Evolutionary conservation across 139 green algal genomes (phyloP).

Genomic region (Chlamydomonas sp.): DNA sequence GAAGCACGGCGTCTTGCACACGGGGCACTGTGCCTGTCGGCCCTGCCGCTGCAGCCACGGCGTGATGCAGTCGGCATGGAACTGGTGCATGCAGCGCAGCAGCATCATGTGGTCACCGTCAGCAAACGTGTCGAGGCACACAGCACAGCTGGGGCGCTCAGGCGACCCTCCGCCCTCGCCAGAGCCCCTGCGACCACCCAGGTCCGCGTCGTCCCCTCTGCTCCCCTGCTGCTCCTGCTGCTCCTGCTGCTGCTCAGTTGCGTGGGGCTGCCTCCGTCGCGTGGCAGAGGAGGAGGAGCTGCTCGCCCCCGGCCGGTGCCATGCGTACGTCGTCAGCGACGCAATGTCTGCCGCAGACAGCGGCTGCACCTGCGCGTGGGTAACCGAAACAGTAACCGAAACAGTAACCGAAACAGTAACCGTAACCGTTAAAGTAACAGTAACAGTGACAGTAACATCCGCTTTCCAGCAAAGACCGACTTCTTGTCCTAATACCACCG

Average conservation of each 20-base stretch:
- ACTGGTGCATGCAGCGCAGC: conserved; percentile 21
- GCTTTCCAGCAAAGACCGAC: no score
- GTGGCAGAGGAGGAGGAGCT: neutral
- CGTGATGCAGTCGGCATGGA: conserved; percentile 33
- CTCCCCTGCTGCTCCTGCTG: neutral
- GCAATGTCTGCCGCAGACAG: neutral
- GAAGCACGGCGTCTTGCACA: conserved; percentile 31
- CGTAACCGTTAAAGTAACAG: neutral
- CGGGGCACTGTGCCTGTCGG: conserved; percentile 21
- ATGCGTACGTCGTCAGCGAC: neutral
- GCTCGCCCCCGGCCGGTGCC: no score
- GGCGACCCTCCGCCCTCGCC: neutral
- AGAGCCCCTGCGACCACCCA: neutral
- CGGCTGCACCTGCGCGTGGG: neutral
- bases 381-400: neutral
- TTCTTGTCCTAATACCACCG: neutral
- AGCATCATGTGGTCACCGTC: conserved; percentile 16
- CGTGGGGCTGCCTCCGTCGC: neutral
- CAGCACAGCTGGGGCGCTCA: neutral
- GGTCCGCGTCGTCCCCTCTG: neutral
- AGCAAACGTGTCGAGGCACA: conserved; percentile 28
- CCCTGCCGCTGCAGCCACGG: conserved; percentile 22
- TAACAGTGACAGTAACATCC: neutral
- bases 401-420: neutral
- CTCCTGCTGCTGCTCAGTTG: neutral